Evolutionary conservation across 2,329 filamentous ascomycete species (phyloP).

Genomic region (Gnomoniopsis sp.): DNA sequence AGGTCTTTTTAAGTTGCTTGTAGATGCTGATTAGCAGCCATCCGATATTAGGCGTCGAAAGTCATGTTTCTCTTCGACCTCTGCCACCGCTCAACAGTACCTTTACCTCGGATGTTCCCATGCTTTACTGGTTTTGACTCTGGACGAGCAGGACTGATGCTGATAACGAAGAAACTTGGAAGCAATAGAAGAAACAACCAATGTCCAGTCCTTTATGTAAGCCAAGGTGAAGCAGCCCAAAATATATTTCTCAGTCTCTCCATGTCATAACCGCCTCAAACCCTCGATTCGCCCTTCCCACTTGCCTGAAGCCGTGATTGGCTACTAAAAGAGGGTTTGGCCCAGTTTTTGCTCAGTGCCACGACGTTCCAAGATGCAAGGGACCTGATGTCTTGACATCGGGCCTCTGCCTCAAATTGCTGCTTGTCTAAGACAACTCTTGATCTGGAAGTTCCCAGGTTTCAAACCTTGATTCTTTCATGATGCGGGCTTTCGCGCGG

Average conservation of each 20-base stretch:
- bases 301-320: background rate
- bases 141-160: too few species aligned
- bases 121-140: background rate
- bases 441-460: background rate
- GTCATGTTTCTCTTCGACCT: background rate
- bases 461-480: background rate
- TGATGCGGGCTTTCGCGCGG: slow-evolving; percentile 7
- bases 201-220: background rate
- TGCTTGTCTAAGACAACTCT: background rate
- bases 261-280: background rate
- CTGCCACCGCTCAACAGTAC: background rate
- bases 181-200: background rate
- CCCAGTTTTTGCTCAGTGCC: background rate
- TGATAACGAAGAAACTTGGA: background rate
- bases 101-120: background rate
- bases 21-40: background rate
- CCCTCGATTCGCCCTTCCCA: background rate
- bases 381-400: background rate
- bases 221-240: background rate
- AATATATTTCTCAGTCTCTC: background rate
- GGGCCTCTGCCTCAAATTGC: background rate
- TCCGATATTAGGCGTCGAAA: background rate
- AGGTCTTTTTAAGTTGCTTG: background rate
- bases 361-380: background rate
- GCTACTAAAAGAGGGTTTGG: background rate